Evolutionary conservation across 1,139 yeast species (phyloP).

Genomic region (Hyphopichia burtonii): DNA sequence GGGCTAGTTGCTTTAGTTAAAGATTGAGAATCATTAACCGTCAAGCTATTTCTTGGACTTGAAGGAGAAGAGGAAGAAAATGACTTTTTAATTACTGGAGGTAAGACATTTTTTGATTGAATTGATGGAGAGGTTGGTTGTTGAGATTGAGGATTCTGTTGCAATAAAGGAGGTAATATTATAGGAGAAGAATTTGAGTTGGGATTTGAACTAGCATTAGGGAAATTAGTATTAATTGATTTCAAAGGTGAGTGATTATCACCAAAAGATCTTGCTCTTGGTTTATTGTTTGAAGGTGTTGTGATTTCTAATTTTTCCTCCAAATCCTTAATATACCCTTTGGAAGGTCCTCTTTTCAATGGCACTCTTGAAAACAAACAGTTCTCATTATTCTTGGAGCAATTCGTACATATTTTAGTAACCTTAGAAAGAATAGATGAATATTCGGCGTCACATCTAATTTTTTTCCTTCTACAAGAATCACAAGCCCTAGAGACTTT

Average conservation of each 20-base stretch:
- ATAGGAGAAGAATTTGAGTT: constrained; percentile 15
- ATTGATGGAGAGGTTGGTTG: not conserved
- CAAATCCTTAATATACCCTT: constrained; percentile 55
- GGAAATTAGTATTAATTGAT: not conserved
- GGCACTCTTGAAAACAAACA: constrained; percentile 71
- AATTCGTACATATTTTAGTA: constrained; percentile 54
- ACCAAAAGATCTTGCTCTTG: constrained; percentile 2
- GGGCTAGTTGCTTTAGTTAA: constrained; percentile 22
- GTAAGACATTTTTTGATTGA: not conserved
- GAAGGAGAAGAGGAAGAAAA: constrained; percentile 22
- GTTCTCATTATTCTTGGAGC: constrained; percentile 49
- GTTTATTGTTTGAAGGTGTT: constrained; percentile 1
- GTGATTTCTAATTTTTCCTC: constrained; percentile 31
- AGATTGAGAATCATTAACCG: not conserved
- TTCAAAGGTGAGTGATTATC: not conserved
- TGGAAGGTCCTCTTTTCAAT: constrained; percentile 73
- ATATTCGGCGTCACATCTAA: constrained; percentile 60
- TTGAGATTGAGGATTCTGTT: constrained; percentile 10
- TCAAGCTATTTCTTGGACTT: constrained; percentile 14
- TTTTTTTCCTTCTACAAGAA: constrained; percentile 62
- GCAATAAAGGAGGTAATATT: constrained; percentile 24
- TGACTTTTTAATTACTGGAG: not conserved
- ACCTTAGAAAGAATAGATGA: constrained; percentile 42
- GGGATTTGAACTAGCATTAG: constrained; percentile 2
- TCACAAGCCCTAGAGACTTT: constrained; percentile 72